These are phyloP conservation scores for Hydnomerulius pinastri DNA, from an alignment of 768 basidiomycete genomes.

Conservation along the genomic window DNA sequence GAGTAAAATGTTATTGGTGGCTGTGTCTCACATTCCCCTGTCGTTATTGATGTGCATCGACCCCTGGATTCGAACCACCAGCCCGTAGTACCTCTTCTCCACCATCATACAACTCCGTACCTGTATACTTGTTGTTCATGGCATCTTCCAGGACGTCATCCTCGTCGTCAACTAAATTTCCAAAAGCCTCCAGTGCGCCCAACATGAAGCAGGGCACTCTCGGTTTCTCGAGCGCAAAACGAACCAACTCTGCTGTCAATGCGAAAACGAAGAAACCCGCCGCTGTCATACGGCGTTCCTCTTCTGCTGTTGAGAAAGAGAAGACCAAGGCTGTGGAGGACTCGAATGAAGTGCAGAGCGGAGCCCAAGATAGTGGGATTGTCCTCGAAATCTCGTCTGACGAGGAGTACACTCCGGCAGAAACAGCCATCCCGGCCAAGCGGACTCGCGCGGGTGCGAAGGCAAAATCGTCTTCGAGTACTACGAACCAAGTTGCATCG, in stretches of 20 bases:
- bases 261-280: constrained; percentile 20
- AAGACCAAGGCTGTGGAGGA: constrained; percentile 5
- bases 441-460: constrained; percentile 30
- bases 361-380: background rate
- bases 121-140: background rate
- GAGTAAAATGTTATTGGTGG: background rate
- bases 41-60: background rate
- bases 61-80: background rate
- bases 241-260: constrained; percentile 33
- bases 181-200: constrained; percentile 1
- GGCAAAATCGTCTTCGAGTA: constrained; percentile 6
- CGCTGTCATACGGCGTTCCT: background rate
- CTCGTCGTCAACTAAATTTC: background rate
- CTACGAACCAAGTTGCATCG: background rate
- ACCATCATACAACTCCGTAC: background rate
- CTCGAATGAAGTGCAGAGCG: background rate
- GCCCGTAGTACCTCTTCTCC: background rate
- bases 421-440: constrained; percentile 17
- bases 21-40: constrained; percentile 5
- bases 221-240: constrained; percentile 48
- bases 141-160: background rate
- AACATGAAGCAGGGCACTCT: constrained; percentile 48
- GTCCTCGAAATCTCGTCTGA: constrained; percentile 22
- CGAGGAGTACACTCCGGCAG: constrained; percentile 13
- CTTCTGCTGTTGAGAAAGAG: constrained; percentile 8